Conservation (phyloP, 805 yeast genomes). For the Wickerhamomyces rabaulensis region DNA sequence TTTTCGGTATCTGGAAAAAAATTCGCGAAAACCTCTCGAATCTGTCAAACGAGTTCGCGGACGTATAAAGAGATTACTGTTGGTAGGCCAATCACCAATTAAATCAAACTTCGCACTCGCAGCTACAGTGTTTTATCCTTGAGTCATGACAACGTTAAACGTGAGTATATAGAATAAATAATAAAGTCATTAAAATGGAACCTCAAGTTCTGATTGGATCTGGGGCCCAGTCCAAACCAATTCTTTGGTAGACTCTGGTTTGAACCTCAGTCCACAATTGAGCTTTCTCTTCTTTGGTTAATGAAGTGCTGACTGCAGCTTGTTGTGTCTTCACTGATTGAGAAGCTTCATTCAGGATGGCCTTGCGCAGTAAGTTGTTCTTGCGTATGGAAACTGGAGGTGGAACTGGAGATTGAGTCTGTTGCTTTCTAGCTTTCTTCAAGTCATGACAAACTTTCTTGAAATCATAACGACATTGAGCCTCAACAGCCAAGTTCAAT, state of each 20-base stretch:
- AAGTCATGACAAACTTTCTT: conserved; percentile 43
- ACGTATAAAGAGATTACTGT: too few species aligned
- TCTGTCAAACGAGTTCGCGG: background rate
- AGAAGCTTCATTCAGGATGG: conserved; percentile 25
- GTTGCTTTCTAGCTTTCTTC: conserved; percentile 25
- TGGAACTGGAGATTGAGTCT: background rate
- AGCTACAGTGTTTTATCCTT: background rate
- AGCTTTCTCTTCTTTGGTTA: conserved; percentile 53
- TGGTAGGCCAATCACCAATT: too few species aligned
- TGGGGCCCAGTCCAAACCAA: conserved; percentile 59
- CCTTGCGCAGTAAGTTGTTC: conserved; percentile 26
- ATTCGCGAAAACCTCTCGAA: background rate
- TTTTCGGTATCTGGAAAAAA: background rate
- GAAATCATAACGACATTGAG: conserved; percentile 65
- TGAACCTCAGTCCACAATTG: conserved; percentile 63
- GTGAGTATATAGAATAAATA: background rate
- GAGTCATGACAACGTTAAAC: background rate
- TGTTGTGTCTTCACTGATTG: conserved; percentile 1
- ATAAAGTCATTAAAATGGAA: background rate
- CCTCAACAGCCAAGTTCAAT: conserved; percentile 60
- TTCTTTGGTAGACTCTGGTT: conserved; percentile 46
- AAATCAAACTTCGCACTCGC: too few species aligned
- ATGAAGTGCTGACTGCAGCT: conserved; percentile 9
- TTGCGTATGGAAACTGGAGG: conserved; percentile 4
- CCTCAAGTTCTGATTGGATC: conserved; percentile 22